Evolutionary conservation across 2,329 filamentous ascomycete species (phyloP), one percentile per base, ranked within the genome.

Genomic region (Zalaria sp.): DNA sequence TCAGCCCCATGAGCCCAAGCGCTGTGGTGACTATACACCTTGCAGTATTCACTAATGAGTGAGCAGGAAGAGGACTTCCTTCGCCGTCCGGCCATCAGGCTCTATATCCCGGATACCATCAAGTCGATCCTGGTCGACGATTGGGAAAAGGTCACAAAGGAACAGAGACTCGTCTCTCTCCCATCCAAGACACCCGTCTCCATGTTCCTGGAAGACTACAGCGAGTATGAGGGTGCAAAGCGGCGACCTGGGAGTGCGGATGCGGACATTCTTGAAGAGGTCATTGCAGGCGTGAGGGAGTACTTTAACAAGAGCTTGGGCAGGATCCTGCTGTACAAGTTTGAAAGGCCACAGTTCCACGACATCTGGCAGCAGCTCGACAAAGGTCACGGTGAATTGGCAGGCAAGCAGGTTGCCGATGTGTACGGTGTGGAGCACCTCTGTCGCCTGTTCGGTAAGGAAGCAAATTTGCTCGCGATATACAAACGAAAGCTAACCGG

Each of bases 121-220:
- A 95, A 96, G 66, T 85, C 83, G 10, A 73, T 93, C 47, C 76
- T 98, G 3, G 91, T 98, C 25, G 91, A 98, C 58, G 91, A 98
- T 60, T 98, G 91, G 91, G 91, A 98, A 62, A 93, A 95, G 53
- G 79, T 98, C 47, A 98, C 91, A 43, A 96, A 95, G 66, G 91
- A 93, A 57, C 77, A 86, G 51, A 84, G 89, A 57, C 77, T 96
- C 3, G 85, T 95, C 28, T 80, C 84, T 2, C 69, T 98, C 10
- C 91, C 91, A 0, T 80, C 86, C 37, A 69, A 72, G 27, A 75
- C 81, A 40, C 78, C 89, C 1, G 85, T 91, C 45, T 77, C 74
- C 48, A 67, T 76, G 49, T 85, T 98, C 46, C 67, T 98, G 10
- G 73, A 86, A 38, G 82, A 89, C 49, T 98, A 95, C 59, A 94